Evolutionary conservation across 1,139 yeast species (phyloP), one percentile per base, ranked within the genome.

Genomic region (Petasospora rhodanensis): DNA sequence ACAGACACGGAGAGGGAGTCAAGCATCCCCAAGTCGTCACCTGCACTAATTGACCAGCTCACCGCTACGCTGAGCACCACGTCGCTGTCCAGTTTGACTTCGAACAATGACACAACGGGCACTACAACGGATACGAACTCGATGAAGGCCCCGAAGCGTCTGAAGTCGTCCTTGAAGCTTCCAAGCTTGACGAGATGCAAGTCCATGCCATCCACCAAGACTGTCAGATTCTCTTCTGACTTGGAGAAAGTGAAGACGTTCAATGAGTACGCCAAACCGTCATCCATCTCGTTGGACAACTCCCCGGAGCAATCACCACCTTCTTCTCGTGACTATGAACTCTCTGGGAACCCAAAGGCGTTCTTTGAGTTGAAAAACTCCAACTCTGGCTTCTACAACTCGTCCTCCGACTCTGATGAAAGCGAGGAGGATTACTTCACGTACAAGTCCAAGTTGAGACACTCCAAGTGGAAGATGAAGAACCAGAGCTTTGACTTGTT

Each of bases 221-320:
- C 66, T 34, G 84, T 77, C n/a, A 75, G 79, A 49, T 77, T 77
- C 54, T 81, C 83, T 5, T 59, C 68, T 14, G 69, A 66, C 26
- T 62, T 63, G 35, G 63, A 59, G 36, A 76, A 73, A 45, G 66
- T 74, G 15, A 66, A 72, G 31, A 74, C 76, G 43, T 77, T 77
- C 52, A 66, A 71, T 40, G 66, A 70, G 50, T 62, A 66, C 39
- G 81, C 76, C 45, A 66, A 61, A 35, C 83, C 84, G 20, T 56
- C 66, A 4, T 76, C 80, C 4, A 75, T 77, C 24, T 70, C 76
- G 12, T 73, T 74, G 9, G 61, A 69, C 21, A 75, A 72, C 49
- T 71, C 80, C 0, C 84, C 84, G 1, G 62, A 64, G 10, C 47
- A 58, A 14, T 60, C 58, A 2, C 52, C 55, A 4, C 28, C 48